A percentile compares a stretch with the other conserved stretches of the same genome.
Conservation (phyloP, 1,284 basidiomycete genomes). For the Boletus subluridellus region DNA sequence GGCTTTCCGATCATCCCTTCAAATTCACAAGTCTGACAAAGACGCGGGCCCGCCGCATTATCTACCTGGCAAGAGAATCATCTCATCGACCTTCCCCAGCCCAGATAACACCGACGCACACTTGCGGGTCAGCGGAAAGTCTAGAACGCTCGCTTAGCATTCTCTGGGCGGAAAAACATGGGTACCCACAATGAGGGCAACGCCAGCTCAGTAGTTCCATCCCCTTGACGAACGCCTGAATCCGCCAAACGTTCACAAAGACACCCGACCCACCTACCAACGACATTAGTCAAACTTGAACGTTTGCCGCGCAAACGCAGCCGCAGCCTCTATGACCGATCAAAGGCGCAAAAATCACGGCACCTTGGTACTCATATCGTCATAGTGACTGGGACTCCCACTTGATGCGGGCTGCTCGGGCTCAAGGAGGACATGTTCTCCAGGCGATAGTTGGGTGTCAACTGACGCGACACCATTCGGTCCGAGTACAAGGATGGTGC, state of each 20-base stretch:
- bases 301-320: conserved; percentile 6
- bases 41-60: not conserved
- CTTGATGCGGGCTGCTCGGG: not conserved
- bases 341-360: not conserved
- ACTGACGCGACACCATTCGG: not conserved
- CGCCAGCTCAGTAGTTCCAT: conserved; percentile 15
- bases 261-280: conserved; percentile 10
- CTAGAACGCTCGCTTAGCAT: conserved; percentile 3
- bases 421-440: not conserved
- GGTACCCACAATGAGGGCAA: conserved; percentile 16
- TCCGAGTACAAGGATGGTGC: not conserved
- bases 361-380: not conserved
- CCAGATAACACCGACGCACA: conserved; percentile 16
- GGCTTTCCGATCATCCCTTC: conserved; percentile 18
- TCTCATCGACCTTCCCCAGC: not conserved
- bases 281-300: conserved; percentile 21
- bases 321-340: conserved; percentile 9
- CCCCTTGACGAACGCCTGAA: conserved; percentile 7
- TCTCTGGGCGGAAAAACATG: not conserved
- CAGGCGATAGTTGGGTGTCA: not conserved
- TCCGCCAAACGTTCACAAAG: not conserved
- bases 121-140: conserved; percentile 4
- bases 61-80: conserved; percentile 16
- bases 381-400: not conserved
- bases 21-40: not conserved